These are phyloP conservation scores for Paraphoma chrysanthemicola DNA, from an alignment of 2,329 filamentous ascomycete genomes.

Conservation along the genomic window DNA sequence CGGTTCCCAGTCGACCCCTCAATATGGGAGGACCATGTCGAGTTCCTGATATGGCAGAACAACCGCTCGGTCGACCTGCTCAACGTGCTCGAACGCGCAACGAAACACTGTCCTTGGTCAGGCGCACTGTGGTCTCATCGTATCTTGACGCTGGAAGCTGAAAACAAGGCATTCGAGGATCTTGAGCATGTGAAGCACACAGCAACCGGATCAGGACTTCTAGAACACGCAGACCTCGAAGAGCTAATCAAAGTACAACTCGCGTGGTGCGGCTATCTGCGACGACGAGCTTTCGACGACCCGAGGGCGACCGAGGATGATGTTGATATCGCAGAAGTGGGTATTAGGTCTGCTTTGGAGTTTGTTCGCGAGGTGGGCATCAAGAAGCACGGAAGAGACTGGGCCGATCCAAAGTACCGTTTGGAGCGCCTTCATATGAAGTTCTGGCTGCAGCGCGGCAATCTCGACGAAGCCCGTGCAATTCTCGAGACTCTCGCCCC, in stretches of 20 bases:
- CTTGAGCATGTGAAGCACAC: constrained; percentile 91
- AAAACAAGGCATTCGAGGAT: constrained; percentile 75
- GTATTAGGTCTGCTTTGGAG: constrained; percentile 83
- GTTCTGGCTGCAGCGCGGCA: constrained; percentile 83
- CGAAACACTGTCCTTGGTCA: constrained; percentile 91
- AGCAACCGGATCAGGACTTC: constrained; percentile 82
- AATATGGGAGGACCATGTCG: constrained; percentile 84
- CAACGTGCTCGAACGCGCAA: constrained; percentile 79
- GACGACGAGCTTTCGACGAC: constrained; percentile 79
- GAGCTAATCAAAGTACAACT: constrained; percentile 90
- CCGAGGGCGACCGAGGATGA: constrained; percentile 75
- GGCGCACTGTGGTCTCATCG: constrained; percentile 90
- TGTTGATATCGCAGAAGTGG: constrained; percentile 87
- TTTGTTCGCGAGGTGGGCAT: constrained; percentile 80
- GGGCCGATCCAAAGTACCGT: constrained; percentile 84
- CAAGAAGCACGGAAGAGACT: constrained; percentile 76
- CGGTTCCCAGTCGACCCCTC: constrained; percentile 75
- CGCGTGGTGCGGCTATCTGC: constrained; percentile 93
- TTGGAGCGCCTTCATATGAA: constrained; percentile 92
- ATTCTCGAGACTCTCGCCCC: constrained; percentile 77
- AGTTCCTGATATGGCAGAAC: constrained; percentile 68
- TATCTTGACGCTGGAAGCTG: constrained; percentile 82
- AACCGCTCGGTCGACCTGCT: constrained; percentile 62
- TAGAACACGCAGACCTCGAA: constrained; percentile 86
- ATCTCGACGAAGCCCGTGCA: constrained; percentile 76